phyloP scores from a whole-genome alignment of 129 eudicot genomes.

The Pseudognaphalium luteoalbum region DNA sequence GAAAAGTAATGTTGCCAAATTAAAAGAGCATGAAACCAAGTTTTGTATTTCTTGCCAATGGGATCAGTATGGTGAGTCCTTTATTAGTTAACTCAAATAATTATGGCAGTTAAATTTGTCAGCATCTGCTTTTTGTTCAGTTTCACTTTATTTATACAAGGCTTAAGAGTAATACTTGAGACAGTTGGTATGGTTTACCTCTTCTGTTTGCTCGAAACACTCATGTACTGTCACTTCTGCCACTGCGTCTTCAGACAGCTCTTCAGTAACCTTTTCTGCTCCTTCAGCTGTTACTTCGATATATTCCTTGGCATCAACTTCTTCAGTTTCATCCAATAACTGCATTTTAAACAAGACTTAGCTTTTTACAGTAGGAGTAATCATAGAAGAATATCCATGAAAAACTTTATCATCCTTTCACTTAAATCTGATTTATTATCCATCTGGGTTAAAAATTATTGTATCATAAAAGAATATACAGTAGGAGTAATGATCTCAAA shows the following conservation, averaged over 20 bases:
- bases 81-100: too few species aligned
- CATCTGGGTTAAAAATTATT: too few species aligned
- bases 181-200: not conserved
- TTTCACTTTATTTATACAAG: too few species aligned
- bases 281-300: not conserved
- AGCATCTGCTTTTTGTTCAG: not conserved
- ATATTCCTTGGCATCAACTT: not conserved
- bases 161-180: not conserved
- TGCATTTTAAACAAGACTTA: conserved; percentile 1
- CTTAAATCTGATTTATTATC: not conserved
- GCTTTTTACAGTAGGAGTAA: not conserved
- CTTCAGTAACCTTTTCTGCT: not conserved
- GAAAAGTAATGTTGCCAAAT: not conserved
- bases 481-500: not conserved
- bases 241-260: not conserved
- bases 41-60: too few species aligned
- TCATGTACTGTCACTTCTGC: conserved; percentile 9
- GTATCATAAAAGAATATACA: too few species aligned
- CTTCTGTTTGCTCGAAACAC: not conserved
- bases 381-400: not conserved
- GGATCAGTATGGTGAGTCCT: too few species aligned
- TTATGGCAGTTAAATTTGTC: not conserved
- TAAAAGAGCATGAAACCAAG: not conserved
- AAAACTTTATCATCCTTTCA: not conserved
- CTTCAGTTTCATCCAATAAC: not conserved